These are phyloP conservation scores for Pouteria glomerata DNA, from an alignment of 148 eudicot genomes.

Conservation along the genomic window DNA sequence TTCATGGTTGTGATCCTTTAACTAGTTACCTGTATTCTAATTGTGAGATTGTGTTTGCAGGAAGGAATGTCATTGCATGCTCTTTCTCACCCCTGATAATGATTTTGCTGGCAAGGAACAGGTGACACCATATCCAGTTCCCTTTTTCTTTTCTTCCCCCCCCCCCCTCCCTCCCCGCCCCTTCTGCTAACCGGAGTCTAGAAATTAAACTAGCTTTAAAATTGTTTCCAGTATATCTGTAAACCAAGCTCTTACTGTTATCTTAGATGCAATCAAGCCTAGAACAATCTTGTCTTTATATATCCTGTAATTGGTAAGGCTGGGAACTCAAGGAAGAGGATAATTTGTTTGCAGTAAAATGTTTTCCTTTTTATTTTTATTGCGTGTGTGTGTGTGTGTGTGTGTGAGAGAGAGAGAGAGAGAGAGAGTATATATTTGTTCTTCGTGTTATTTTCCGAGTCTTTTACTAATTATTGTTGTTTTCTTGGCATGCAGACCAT, in stretches of 20 bases:
- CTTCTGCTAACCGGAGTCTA: background rate
- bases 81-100: slow-evolving; percentile 91
- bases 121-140: slow-evolving; percentile 27
- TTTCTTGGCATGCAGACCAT: slow-evolving; percentile 31
- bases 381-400: too few relatives aligned
- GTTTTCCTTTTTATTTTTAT: background rate
- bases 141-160: background rate
- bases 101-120: slow-evolving; percentile 96
- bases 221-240: background rate
- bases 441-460: background rate
- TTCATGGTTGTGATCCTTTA: background rate
- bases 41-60: slow-evolving; percentile 39
- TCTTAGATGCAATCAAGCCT: background rate
- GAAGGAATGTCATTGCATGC: slow-evolving; percentile 99
- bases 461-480: background rate
- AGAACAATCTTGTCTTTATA: background rate
- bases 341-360: background rate
- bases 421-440: too few relatives aligned
- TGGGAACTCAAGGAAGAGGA: background rate
- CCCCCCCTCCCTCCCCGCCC: too few relatives aligned
- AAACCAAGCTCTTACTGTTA: background rate
- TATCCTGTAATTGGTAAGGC: background rate
- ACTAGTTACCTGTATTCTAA: slow-evolving; percentile 1
- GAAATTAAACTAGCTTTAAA: background rate
- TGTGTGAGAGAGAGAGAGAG: too few relatives aligned